A percentile compares a stretch with the other conserved stretches of the same genome.
These are phyloP conservation scores for Fusarium bactridioides DNA, from an alignment of 2,329 filamentous ascomycete genomes.

Conservation along the genomic window DNA sequence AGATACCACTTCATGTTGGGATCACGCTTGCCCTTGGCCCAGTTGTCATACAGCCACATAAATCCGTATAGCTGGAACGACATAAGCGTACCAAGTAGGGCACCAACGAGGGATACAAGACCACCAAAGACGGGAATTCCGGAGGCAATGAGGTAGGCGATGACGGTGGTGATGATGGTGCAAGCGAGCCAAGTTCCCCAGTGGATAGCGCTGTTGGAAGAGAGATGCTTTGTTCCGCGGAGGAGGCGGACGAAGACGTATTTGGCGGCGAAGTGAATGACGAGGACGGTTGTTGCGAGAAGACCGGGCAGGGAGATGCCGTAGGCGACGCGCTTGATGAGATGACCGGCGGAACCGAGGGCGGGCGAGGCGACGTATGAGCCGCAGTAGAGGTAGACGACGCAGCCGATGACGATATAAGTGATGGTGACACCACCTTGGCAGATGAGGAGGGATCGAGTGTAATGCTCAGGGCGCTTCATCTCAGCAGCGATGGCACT, in stretches of 20 bases:
- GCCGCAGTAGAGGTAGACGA: constrained; percentile 57
- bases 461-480: constrained; percentile 43
- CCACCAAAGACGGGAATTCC: constrained; percentile 40
- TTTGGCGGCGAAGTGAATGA: constrained; percentile 38
- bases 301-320: constrained; percentile 47
- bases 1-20: constrained; percentile 20
- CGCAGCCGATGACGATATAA: constrained; percentile 47
- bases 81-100: constrained; percentile 43
- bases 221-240: constrained; percentile 43
- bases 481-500: constrained; percentile 44
- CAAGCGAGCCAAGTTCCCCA: constrained; percentile 46
- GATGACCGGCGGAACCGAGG: constrained; percentile 53
- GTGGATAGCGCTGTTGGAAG: constrained; percentile 40
- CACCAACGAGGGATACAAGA: constrained; percentile 42
- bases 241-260: constrained; percentile 34
- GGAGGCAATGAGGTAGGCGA: constrained; percentile 42
- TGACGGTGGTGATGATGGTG: constrained; percentile 35
- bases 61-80: constrained; percentile 43
- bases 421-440: constrained; percentile 43
- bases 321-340: constrained; percentile 55
- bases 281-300: constrained; percentile 39
- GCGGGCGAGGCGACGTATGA: constrained; percentile 57
- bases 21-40: constrained; percentile 21
- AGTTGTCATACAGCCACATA: constrained; percentile 44
- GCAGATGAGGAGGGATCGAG: constrained; percentile 38